These are phyloP conservation scores for Sphenostylis stenocarpa DNA, from an alignment of 306 rosid species.

Conservation along the genomic window DNA sequence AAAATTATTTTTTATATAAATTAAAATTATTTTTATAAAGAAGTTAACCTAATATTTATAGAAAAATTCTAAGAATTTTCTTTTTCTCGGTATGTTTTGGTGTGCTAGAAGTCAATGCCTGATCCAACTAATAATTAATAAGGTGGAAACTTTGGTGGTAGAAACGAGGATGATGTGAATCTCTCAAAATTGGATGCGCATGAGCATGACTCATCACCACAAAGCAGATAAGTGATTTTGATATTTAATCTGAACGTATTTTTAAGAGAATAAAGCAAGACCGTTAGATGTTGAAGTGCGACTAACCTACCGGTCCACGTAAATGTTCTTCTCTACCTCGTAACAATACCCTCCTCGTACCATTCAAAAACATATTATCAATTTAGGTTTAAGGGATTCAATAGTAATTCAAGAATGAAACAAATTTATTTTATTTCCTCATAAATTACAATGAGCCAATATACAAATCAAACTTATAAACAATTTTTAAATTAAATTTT, in stretches of 20 bases:
- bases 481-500: too few species aligned
- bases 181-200: background rate
- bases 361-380: too few species aligned
- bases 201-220: background rate
- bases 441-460: too few species aligned
- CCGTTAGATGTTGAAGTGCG: conserved; percentile 38
- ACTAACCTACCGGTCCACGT: conserved; percentile 50
- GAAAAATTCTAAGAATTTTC: too few species aligned
- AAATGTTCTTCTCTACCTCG: background rate
- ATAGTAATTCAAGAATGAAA: too few species aligned
- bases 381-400: too few species aligned
- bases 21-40: too few species aligned
- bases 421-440: too few species aligned
- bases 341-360: background rate
- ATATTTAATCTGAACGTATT: background rate
- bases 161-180: conserved; percentile 5
- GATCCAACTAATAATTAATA: background rate
- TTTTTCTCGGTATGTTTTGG: background rate
- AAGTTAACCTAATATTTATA: too few species aligned
- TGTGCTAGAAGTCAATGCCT: background rate
- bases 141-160: background rate
- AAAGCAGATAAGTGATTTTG: background rate
- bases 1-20: too few species aligned
- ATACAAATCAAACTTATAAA: too few species aligned
- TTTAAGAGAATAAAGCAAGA: conserved; percentile 18